Conservation (phyloP, 1,284 basidiomycete species). For the Pisolithus thermaeus region DNA sequence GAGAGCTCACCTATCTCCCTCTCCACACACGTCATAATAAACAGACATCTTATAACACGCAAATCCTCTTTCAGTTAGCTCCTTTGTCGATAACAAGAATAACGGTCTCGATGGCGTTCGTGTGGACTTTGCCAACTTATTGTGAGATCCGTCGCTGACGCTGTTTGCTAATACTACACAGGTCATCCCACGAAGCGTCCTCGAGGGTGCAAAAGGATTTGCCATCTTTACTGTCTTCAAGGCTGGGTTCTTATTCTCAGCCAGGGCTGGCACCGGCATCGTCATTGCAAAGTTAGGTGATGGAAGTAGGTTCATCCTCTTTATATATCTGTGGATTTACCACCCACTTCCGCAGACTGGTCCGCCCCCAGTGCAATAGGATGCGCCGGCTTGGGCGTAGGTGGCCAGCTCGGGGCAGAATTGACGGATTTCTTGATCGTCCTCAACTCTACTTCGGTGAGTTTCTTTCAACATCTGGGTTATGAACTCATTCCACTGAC, state of each 20-base stretch:
- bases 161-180: constrained; percentile 12
- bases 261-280: constrained; percentile 82
- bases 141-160: neutral
- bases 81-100: constrained; percentile 66
- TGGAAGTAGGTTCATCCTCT: constrained; percentile 57
- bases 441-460: constrained; percentile 74
- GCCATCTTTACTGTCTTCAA: constrained; percentile 81
- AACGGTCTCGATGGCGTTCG: constrained; percentile 64
- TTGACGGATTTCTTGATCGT: constrained; percentile 95
- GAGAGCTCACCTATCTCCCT: neutral
- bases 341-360: constrained; percentile 56
- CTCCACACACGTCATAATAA: too few species aligned
- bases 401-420: constrained; percentile 79
- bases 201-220: constrained; percentile 78
- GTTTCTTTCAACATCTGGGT: constrained; percentile 27
- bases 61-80: constrained; percentile 46
- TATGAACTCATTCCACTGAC: constrained; percentile 4
- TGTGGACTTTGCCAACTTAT: neutral
- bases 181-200: constrained; percentile 62
- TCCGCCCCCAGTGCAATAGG: constrained; percentile 94
- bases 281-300: constrained; percentile 85
- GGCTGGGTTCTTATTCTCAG: constrained; percentile 73
- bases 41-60: constrained; percentile 6
- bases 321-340: neutral
- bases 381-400: constrained; percentile 89